These are phyloP conservation scores for Cystobasidium onofrii DNA, from an alignment of 768 basidiomycete genomes.

Conservation along the genomic window DNA sequence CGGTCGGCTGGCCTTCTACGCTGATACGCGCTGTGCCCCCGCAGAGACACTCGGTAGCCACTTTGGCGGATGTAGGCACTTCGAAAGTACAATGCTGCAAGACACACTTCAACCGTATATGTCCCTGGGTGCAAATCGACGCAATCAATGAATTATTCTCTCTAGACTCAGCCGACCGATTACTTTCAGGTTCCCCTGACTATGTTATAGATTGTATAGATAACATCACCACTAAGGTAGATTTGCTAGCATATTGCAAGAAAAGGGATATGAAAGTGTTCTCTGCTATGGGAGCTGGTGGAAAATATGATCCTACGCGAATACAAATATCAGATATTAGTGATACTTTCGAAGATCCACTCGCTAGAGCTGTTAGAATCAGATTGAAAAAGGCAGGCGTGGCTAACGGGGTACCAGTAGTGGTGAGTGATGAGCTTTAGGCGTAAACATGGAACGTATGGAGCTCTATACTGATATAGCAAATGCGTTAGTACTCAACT, in stretches of 20 bases:
- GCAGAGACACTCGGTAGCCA: conserved; percentile 75
- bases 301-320: conserved; percentile 87
- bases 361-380: conserved; percentile 80
- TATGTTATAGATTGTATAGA: conserved; percentile 99
- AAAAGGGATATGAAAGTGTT: conserved; percentile 76
- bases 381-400: conserved; percentile 49
- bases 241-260: conserved; percentile 80
- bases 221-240: conserved; percentile 90
- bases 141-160: conserved; percentile 74
- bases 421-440: conserved; percentile 42
- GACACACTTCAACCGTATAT: conserved; percentile 57
- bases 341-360: conserved; percentile 81
- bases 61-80: conserved; percentile 79
- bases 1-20: neutral
- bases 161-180: conserved; percentile 59
- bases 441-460: no score
- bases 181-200: conserved; percentile 56
- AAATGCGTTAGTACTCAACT: conserved; percentile 65
- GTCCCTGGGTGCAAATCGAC: conserved; percentile 80
- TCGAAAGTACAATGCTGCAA: conserved; percentile 80
- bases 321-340: conserved; percentile 91
- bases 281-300: conserved; percentile 92
- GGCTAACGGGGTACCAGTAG: conserved; percentile 46
- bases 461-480: no score
- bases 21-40: neutral